Evolutionary conservation across 768 basidiomycete species (phyloP).

Genomic region (Collybiopsis confluens): DNA sequence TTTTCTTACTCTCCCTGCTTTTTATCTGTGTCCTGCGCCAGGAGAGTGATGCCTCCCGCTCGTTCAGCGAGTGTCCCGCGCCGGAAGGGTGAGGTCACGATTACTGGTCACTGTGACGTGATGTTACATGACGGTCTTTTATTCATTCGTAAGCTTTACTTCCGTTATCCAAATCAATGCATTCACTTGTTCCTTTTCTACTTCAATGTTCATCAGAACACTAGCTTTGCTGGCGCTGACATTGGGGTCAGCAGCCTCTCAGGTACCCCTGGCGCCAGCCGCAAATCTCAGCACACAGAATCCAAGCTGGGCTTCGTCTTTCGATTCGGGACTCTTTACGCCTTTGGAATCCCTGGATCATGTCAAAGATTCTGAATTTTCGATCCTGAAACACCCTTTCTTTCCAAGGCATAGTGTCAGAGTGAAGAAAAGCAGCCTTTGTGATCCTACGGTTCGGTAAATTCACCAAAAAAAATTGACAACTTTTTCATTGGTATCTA

Average conservation of each 20-base stretch:
- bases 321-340: conserved; percentile 6
- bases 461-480: background rate
- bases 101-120: no score
- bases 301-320: background rate
- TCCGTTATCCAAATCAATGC: no score
- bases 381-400: conserved; percentile 39
- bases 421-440: conserved; percentile 58
- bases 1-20: no score
- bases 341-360: conserved; percentile 11
- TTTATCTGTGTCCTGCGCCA: no score
- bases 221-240: background rate
- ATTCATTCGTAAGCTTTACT: no score
- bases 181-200: background rate
- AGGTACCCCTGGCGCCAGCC: background rate
- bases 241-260: background rate
- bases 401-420: conserved; percentile 53
- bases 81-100: no score
- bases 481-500: background rate
- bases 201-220: background rate
- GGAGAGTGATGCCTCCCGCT: no score
- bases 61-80: no score
- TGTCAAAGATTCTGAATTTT: conserved; percentile 22
- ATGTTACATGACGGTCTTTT: no score
- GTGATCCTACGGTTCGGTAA: conserved; percentile 62
- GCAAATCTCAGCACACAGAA: background rate